Conservation (phyloP, 345 rosid genomes). For the Brassica nigra region DNA sequence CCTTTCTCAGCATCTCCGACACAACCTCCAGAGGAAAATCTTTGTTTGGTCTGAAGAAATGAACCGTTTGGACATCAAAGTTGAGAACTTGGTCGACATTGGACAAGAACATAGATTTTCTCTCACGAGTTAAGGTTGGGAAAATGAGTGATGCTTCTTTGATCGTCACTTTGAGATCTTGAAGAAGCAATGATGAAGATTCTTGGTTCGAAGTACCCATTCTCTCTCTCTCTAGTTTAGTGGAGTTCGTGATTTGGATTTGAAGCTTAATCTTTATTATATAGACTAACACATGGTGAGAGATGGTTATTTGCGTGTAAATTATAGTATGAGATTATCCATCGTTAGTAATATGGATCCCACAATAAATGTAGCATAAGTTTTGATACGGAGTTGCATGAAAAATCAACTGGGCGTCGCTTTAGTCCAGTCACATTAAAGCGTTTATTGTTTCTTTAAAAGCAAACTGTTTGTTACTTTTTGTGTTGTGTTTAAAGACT, state of each 20-base stretch:
- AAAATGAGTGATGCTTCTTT: conserved; percentile 47
- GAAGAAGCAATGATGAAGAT: conserved; percentile 37
- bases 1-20: conserved; percentile 46
- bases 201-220: conserved; percentile 46
- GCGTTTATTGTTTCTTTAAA: background rate
- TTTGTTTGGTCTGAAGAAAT: conserved; percentile 57
- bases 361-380: conserved; percentile 6
- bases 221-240: background rate
- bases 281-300: conserved; percentile 23
- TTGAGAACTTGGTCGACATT: conserved; percentile 81
- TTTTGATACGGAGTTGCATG: conserved; percentile 6
- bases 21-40: conserved; percentile 58
- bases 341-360: conserved; percentile 17
- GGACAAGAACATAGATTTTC: conserved; percentile 61
- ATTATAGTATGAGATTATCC: conserved; percentile 29
- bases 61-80: conserved; percentile 71
- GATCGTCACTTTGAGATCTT: conserved; percentile 60
- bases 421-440: conserved; percentile 8
- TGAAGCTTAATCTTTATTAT: conserved; percentile 23
- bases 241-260: conserved; percentile 25
- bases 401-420: background rate
- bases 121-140: conserved; percentile 43
- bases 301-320: conserved; percentile 11
- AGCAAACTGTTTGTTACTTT: background rate
- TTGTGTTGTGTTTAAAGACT: conserved; percentile 4